These are phyloP conservation scores for Solanum arcanum DNA, from an alignment of 257 asterid species.

Conservation along the genomic window DNA sequence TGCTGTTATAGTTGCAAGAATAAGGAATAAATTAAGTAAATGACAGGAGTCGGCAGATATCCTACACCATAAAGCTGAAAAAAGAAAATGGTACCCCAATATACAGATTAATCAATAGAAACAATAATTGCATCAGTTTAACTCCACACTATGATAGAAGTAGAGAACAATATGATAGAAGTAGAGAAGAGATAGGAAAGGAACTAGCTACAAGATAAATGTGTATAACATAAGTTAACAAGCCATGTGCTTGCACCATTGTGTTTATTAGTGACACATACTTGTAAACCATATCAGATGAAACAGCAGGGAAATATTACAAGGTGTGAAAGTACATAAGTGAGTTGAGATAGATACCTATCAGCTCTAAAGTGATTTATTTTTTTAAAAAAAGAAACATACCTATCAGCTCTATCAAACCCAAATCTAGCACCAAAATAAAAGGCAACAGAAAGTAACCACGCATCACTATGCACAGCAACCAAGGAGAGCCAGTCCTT, in stretches of 20 bases:
- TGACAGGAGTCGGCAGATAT: neutral
- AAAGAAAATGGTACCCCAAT: neutral
- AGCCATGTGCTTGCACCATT: neutral
- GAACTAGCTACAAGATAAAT: neutral
- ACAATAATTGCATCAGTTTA: neutral
- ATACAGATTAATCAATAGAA: neutral
- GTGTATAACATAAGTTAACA: neutral
- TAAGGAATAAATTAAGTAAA: neutral
- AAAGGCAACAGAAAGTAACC: conserved; percentile 1
- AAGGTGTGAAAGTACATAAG: neutral
- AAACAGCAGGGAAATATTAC: neutral
- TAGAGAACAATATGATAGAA: neutral
- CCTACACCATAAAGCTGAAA: neutral
- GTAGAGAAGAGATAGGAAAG: neutral
- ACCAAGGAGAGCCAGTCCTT: conserved; percentile 3
- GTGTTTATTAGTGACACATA: neutral
- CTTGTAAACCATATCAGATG: neutral
- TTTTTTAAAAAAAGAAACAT: neutral
- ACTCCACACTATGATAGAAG: neutral
- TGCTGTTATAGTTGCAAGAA: neutral
- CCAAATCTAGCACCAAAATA: conserved; percentile 2
- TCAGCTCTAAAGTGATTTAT: neutral
- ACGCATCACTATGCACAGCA: neutral
- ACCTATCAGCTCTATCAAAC: conserved; percentile 1
- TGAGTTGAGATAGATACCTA: neutral